Conservation (phyloP, 257 asterid genomes). For the Ilex aquifolium region DNA sequence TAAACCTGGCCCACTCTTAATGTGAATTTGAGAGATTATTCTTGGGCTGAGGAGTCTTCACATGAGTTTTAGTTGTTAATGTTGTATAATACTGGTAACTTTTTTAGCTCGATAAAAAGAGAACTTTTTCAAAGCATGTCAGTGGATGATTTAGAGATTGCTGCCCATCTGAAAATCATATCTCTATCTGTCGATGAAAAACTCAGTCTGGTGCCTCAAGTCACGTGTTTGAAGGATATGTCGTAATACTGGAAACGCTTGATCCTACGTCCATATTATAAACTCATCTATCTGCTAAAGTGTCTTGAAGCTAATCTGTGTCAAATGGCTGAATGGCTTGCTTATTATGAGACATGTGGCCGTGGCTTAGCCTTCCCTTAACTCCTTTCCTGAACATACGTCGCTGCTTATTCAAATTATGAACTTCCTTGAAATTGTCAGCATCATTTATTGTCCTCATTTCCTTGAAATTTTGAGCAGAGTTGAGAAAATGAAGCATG, state of each 20-base stretch:
- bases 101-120: too few relatives aligned
- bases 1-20: too few relatives aligned
- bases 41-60: too few relatives aligned
- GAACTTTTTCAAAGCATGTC: too few relatives aligned
- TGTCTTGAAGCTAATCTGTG: background rate
- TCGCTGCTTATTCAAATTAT: background rate
- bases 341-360: background rate
- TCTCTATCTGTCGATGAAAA: too few relatives aligned
- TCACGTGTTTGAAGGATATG: background rate
- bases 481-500: slow-evolving; percentile 71
- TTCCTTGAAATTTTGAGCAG: slow-evolving; percentile 34
- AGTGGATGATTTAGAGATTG: too few relatives aligned
- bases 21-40: too few relatives aligned
- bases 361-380: background rate
- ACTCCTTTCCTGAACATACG: background rate
- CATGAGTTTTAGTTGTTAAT: background rate
- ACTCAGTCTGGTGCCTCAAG: too few relatives aligned
- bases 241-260: background rate
- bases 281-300: background rate
- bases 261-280: background rate
- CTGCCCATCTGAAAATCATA: too few relatives aligned
- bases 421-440: background rate
- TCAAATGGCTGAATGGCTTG: background rate
- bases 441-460: slow-evolving; percentile 2
- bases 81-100: background rate